Base-by-base conservation (phyloP, 805 yeast genomes). In the Helenozyma rhizophorensis region DNA sequence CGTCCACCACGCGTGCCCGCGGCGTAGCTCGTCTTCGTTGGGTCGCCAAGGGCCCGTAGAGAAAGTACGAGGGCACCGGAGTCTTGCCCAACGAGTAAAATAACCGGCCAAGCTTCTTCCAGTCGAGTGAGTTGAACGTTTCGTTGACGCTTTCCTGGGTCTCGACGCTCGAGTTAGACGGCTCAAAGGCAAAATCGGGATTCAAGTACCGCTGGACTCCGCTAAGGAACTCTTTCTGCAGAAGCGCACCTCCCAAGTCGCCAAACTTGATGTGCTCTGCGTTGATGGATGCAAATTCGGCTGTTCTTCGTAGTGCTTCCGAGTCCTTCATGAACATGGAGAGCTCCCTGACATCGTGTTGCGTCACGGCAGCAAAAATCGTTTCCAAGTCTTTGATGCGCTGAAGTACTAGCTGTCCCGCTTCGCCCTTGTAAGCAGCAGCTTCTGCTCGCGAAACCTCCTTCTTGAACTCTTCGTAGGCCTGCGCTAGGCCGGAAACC, bases 1-100 rank as follows among this genome's bases (percentile, higher is more conserved):
- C 78, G 23, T 58, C 70, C 4, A 59, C 49, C 21, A 65, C 43
- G 28, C 69, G 34, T 47, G 58, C 26, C 44, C 70, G 28, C 30
- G 42, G 34, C 0, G 51, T 50, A n/a, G 63, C 47, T n/a, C 53
- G 58, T 45, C 70, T 75, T 40, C 74, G 71, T 42, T 80, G 81
- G 2, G 80, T 63, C 12, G 73, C 76, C 25, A 85, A 58, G 0
- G 94, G 88, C 0, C 94, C 95, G 33, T 78, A 60, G 39, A 86
- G 55, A 50, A 81, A 84, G 41, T 80, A 83, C 14, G 68, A 59
- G 0, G 76, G 69, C 0, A 68, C 55, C 0, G 83, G 68, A 30
- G 69, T 65, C 3, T 50, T 50, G 35, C 81, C 72, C 21, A 69
- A 49, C 39, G 65, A 54, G 39, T 69, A 58, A 42, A 66, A 74